Base-by-base conservation (phyloP, 345 rosid genomes). In the Leavenworthia alabamica region DNA sequence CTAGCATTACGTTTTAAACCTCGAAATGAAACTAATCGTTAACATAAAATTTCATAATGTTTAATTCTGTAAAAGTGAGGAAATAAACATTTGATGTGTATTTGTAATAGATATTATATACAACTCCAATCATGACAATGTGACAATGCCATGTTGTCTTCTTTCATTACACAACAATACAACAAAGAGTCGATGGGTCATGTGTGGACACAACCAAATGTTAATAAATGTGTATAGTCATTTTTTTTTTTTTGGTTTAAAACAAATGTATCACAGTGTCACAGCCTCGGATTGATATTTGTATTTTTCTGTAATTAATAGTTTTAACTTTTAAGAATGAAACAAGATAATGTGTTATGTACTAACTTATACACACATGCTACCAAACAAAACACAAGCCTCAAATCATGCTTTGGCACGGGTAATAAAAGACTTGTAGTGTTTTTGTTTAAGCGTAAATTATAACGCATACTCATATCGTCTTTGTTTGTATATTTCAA, bases 1-100 rank as follows among this genome's bases (percentile, higher is more conserved):
- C 56, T 68, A 4, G 19, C 51, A 22, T 67, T 7, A 37, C 35
- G 11, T 40, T 39, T 20, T 10, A n/a, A 56, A 65, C 45, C 54
- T 14, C 35, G 53, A 28, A 51, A 41, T 20, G 32, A 64, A 64
- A 32, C 32, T 22, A 42, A 60, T 23, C 56, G 29, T 42, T 19
- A 23, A 19, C 29, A 43, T 43, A 13, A 23, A 9, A 7, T 15
- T 15, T 47, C 66, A 24, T 15, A 11, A 24, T 36, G 42, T 37
- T 24, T 5, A 42, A 0, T 58, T 45, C 16, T 12, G 62, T 6
- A 14, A 40, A 40, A 14, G 44, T 40, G 48, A 41, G 48, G 16
- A 41, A 17, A 43, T 17, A 24, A 8, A 43, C 19, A n/a, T 42
- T 17, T 42, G 15, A 17, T 10, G 47, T 19, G 47, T 43, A 43